Conservation (phyloP, 345 rosid genomes). For the Physaria fendleri region DNA sequence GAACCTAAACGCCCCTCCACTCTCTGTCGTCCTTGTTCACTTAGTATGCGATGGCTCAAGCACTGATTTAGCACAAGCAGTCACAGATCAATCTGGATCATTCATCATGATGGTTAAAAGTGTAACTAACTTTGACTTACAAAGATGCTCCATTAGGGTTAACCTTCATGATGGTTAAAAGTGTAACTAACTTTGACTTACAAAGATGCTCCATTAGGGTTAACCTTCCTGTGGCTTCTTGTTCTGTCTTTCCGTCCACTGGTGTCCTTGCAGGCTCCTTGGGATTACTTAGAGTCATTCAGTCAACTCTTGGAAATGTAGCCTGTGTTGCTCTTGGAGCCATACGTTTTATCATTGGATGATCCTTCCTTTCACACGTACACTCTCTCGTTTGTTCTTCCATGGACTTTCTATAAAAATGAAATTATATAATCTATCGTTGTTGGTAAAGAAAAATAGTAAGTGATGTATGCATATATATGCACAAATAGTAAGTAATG, state of each 20-base stretch:
- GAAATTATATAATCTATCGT: background rate
- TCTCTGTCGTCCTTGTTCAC: background rate
- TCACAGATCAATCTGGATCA: background rate
- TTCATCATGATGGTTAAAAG: background rate
- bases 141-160: background rate
- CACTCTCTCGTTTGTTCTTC: background rate
- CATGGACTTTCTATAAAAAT: background rate
- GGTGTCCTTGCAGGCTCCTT: background rate
- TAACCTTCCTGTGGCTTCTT: background rate
- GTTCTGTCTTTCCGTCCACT: background rate
- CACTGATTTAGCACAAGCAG: background rate
- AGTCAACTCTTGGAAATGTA: conserved; percentile 1
- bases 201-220: too few relatives aligned
- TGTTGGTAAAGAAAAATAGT: background rate
- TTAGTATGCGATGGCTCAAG: background rate
- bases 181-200: too few relatives aligned
- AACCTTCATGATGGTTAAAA: too few relatives aligned
- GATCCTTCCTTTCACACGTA: background rate
- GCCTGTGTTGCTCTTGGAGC: background rate
- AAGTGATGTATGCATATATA: background rate
- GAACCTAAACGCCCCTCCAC: background rate
- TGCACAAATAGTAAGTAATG: too few relatives aligned
- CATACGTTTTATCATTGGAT: background rate
- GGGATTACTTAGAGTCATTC: background rate
- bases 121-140: background rate